Evolutionary conservation across 345 rosid genomes (phyloP).

Genomic region (Syzygium aqueum): DNA sequence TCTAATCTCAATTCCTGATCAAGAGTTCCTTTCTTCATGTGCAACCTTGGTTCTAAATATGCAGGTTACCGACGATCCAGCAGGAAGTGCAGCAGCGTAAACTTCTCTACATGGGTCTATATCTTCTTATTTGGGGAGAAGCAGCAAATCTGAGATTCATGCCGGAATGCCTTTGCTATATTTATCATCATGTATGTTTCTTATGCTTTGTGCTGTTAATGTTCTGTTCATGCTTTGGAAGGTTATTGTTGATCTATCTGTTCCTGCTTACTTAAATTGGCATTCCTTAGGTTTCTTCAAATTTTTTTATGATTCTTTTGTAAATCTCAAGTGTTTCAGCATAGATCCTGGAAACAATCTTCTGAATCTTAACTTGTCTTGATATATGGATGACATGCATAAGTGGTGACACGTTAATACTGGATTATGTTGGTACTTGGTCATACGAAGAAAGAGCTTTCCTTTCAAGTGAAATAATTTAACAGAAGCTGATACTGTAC

Average conservation of each 20-base stretch:
- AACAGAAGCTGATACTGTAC: background rate
- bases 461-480: background rate
- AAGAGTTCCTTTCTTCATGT: background rate
- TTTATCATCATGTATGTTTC: constrained; percentile 93
- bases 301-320: background rate
- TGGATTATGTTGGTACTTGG: background rate
- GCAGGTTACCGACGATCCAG: constrained; percentile 98
- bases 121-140: constrained; percentile 99
- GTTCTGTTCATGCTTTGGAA: background rate
- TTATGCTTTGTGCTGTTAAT: background rate
- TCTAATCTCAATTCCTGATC: background rate
- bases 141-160: constrained; percentile 98
- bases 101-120: constrained; percentile 87
- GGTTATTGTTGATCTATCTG: background rate
- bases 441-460: background rate
- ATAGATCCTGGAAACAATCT: background rate
- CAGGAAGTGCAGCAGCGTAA: constrained; percentile 99
- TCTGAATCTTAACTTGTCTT: background rate
- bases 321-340: background rate
- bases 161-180: constrained; percentile 99
- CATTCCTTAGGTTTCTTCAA: background rate
- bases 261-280: background rate
- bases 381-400: background rate
- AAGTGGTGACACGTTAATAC: background rate
- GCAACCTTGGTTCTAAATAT: background rate